Percentiles rank a stretch among this genome's conserved stretches.
Conservation (phyloP, 2,329 filamentous ascomycete species). For the Coniella vitis region DNA sequence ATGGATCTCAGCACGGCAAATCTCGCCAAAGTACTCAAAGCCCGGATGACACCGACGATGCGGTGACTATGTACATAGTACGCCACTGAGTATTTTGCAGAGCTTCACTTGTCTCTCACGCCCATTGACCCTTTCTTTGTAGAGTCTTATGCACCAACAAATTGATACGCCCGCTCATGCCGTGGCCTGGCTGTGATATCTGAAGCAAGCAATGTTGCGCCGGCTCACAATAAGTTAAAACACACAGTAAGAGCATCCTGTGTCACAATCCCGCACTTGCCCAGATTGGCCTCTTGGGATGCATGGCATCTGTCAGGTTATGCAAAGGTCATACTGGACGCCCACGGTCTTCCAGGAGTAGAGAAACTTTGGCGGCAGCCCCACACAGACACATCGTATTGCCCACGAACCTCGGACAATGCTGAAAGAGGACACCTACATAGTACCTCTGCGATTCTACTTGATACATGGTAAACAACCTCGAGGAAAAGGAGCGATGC, state of each 20-base stretch:
- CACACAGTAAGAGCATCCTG: neutral
- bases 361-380: too few relatives aligned
- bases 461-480: too few relatives aligned
- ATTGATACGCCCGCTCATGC: neutral
- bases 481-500: too few relatives aligned
- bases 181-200: neutral
- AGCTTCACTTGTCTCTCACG: conserved; percentile 3
- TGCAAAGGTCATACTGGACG: neutral
- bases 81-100: neutral
- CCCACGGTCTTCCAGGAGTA: neutral
- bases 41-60: conserved; percentile 8
- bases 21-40: conserved; percentile 12
- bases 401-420: neutral
- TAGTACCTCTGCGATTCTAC: too few relatives aligned
- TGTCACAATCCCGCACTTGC: neutral
- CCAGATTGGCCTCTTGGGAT: neutral
- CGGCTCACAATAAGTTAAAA: neutral
- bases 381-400: too few relatives aligned
- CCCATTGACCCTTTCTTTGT: too few relatives aligned
- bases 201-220: neutral
- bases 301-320: neutral
- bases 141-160: too few relatives aligned
- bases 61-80: too few relatives aligned
- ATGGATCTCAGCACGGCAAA: conserved; percentile 8
- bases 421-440: too few relatives aligned